Conservation (phyloP, 2,329 filamentous ascomycete species). For the Clarireedia paspali region DNA sequence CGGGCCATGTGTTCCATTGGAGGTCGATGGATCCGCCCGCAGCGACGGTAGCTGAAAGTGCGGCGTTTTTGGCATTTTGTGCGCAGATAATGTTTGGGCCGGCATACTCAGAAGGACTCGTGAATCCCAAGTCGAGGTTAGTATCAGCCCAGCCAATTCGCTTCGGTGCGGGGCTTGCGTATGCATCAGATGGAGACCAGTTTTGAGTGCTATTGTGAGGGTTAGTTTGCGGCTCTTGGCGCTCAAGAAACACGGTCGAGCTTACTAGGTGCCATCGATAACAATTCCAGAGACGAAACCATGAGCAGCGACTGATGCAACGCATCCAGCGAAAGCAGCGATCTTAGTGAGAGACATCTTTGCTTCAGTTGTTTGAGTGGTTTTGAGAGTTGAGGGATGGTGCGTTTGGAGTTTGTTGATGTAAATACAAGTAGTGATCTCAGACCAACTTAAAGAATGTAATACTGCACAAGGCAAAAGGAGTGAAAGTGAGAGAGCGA, state of each 20-base stretch:
- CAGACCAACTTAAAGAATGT: slow-evolving; percentile 9
- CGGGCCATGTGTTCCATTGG: slow-evolving; percentile 43
- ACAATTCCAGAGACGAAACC: slow-evolving; percentile 38
- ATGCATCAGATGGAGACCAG: not conserved
- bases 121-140: slow-evolving; percentile 34
- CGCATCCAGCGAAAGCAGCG: slow-evolving; percentile 15
- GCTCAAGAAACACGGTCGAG: slow-evolving; percentile 17
- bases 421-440: not conserved
- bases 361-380: not conserved
- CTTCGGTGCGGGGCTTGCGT: not conserved
- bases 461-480: slow-evolving; percentile 3
- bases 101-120: slow-evolving; percentile 38
- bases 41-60: slow-evolving; percentile 34
- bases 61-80: slow-evolving; percentile 33
- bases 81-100: slow-evolving; percentile 43
- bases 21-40: slow-evolving; percentile 40
- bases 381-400: not conserved
- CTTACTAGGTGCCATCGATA: slow-evolving; percentile 36
- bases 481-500: not conserved
- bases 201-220: slow-evolving; percentile 18
- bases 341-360: slow-evolving; percentile 26
- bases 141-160: not conserved
- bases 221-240: slow-evolving; percentile 23
- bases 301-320: slow-evolving; percentile 32
- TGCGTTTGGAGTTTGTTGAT: not conserved